Evolutionary conservation across 2,329 filamentous ascomycete genomes (phyloP), one percentile per base, ranked within the genome.

Genomic region (Aspergillus fumigatus): DNA sequence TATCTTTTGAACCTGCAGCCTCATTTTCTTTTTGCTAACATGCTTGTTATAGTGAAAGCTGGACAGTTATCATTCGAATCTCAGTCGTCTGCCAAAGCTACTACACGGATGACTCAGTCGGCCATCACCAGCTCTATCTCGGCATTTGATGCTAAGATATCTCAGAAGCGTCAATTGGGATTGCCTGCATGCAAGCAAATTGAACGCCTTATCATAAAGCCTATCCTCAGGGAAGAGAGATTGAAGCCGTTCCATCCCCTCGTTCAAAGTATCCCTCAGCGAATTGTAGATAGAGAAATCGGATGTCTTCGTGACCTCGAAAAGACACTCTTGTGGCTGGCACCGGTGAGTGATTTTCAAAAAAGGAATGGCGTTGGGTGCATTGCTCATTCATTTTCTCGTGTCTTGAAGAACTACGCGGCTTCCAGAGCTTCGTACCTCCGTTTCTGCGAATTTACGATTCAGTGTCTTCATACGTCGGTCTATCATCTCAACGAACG

Each of bases 241-340:
- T 82, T 95, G 59, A 89, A 91, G 72, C 85, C 88, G 50, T 96
- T 96, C 73, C 88, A 91, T 71, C 81, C 88, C 50, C 84, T 96
- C 66, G 82, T 96, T 62, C 81, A 88, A 64, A 88, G 90, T 73
- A 86, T 92, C 62, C 90, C 90, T 50, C 82, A 83, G 73, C 88
- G 88, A 69, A 94, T 96, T 71, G 84, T 85, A 69, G 84, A 87
- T 70, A 92, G 91, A 75, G 86, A 94, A 67, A 94, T 97, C 69
- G 86, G 89, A 72, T 96, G 89, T 77, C 84, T 97, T 54, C 87
- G 93, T 73, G 93, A 97, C 75, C 83, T 97, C 51, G 93, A 97
- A 77, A 96, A 96, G 84, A 93, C 88, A 9, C 80, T 97, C 59
- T 85, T 97, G 69, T 92, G 92, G 76, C 85, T 92, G 73, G 91